Conservation (phyloP, 441 rosid species). For the Corymbia citriodora region DNA sequence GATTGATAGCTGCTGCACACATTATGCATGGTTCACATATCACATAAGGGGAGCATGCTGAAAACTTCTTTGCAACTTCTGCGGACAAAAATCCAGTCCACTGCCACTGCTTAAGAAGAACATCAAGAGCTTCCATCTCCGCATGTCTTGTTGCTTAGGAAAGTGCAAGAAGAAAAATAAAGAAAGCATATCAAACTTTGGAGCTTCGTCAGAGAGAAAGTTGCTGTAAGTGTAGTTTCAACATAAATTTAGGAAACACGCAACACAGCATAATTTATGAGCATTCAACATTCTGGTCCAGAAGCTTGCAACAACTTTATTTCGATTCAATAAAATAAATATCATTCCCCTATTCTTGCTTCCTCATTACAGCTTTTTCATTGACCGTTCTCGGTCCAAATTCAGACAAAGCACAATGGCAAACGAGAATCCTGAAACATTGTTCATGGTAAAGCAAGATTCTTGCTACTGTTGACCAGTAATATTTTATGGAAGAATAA, state of each 20-base stretch:
- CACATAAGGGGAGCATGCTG: background rate
- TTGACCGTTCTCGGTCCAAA: too few relatives aligned
- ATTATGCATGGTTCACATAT: background rate
- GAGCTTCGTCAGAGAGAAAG: background rate
- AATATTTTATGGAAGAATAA: background rate
- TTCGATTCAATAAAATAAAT: too few relatives aligned
- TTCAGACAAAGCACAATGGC: too few relatives aligned
- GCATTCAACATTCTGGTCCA: background rate
- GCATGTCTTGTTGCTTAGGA: background rate
- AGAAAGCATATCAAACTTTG: background rate
- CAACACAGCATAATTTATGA: too few relatives aligned
- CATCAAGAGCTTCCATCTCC: background rate
- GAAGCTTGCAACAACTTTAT: background rate
- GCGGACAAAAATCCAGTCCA: background rate
- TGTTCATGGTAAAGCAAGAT: background rate
- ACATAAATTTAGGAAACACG: background rate
- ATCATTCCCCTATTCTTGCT: background rate
- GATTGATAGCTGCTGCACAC: background rate
- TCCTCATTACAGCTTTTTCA: background rate
- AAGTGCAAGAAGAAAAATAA: background rate
- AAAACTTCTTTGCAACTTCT: background rate
- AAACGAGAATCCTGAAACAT: background rate
- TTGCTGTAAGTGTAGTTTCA: background rate
- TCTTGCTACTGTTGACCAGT: background rate
- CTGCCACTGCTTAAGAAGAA: background rate